Evolutionary conservation across 345 rosid genomes (phyloP), one percentile per base, ranked within the genome.

Genomic region (Bruguiera gymnorhiza): DNA sequence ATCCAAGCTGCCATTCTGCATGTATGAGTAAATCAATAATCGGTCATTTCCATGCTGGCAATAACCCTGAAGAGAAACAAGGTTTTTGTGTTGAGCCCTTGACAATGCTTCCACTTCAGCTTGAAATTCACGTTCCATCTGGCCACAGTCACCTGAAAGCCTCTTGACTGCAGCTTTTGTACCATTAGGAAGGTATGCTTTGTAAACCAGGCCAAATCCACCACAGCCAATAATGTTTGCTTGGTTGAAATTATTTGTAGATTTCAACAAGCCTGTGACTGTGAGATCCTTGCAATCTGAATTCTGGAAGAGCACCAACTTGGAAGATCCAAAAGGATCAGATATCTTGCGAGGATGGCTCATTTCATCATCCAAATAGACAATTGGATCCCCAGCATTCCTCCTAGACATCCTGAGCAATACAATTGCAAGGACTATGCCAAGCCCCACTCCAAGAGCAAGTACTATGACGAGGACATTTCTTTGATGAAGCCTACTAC

Each of bases 21-120:
- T 92, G 84, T 89, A 95, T 4, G 97, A 89, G 80, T 95, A 95
- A 46, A 95, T 92, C 65, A 95, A 82, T 31, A 95, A 70, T 55
- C 96, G 66, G 70, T 87, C 92, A 34, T 64, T 83, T 19, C 93
- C 91, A 13, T 88, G 88, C 72, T 85, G 81, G 65, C 97, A 89
- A 50, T 95, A 95, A 39, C 99, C 99, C 81, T 90, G 92, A 70
- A 95, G 97, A 70, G 97, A 87, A 67, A 95, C 99, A 21, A 92
- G 97, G 74, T 95, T 89, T 76, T 82, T 80, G 75, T 92, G 97
- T 71, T 89, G 96, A 1, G 98, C 98, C 76, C 93, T 83, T 6
- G 97, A 95, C 66, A 95, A 84, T 10, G 99, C 96, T 82, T 95
- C 97, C 32, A 92, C 97, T 84, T 95, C 97, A 3, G 99, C 97